A percentile compares a stretch with the other conserved stretches of the same genome.
Evolutionary conservation across 495 filamentous ascomycete genomes (phyloP).

Genomic region (Usnea hakonensis): DNA sequence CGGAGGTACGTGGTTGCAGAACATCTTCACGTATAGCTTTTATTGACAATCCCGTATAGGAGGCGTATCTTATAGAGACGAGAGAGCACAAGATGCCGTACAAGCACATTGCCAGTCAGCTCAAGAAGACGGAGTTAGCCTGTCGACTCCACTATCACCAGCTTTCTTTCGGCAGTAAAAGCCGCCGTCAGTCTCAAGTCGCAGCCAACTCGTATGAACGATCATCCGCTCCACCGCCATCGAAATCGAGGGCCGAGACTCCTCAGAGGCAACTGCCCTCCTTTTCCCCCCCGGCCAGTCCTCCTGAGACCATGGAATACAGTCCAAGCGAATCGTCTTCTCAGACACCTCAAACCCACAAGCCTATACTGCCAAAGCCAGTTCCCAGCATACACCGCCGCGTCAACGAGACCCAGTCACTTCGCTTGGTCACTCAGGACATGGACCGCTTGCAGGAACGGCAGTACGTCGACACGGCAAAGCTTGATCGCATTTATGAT

Average conservation of each 20-base stretch:
- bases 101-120: constrained; percentile 75
- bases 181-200: constrained; percentile 58
- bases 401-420: constrained; percentile 20
- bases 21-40: neutral
- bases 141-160: constrained; percentile 82
- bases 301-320: constrained; percentile 34
- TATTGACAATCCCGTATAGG: constrained; percentile 40
- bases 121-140: constrained; percentile 80
- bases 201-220: constrained; percentile 44
- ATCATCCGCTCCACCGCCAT: constrained; percentile 22
- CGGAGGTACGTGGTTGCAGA: constrained; percentile 51
- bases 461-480: constrained; percentile 51
- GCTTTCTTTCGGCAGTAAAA: constrained; percentile 70
- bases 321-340: neutral
- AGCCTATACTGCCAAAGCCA: constrained; percentile 56
- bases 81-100: constrained; percentile 81
- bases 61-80: constrained; percentile 77
- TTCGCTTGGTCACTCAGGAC: constrained; percentile 40
- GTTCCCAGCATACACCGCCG: constrained; percentile 34
- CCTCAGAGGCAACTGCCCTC: constrained; percentile 28
- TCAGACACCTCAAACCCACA: constrained; percentile 30
- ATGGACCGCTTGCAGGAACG: constrained; percentile 36
- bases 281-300: constrained; percentile 39
- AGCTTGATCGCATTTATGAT: constrained; percentile 61
- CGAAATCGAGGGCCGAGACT: constrained; percentile 20